Base-by-base conservation (phyloP, 306 rosid species). In the Quillaja saponaria region DNA sequence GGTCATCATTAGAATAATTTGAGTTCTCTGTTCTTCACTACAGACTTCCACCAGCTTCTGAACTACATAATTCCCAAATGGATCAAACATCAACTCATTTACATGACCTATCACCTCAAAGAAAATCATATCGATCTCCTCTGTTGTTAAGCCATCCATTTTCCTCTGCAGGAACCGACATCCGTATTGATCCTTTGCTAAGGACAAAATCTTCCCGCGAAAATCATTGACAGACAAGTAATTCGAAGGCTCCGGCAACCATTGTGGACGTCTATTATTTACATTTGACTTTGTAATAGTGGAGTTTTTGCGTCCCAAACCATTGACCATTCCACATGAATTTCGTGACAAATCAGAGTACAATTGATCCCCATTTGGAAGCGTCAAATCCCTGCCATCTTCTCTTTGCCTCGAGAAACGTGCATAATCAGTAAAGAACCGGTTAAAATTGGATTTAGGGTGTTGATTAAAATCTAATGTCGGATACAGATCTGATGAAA, bases 41-140 rank as follows among this genome's bases (percentile, higher is more conserved):
- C 86, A 81, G 0, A 79, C 63, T 48, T 71, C 85, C 6, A 83
- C 58, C 63, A 85, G 75, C 58, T 70, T 83, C 69, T 81, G 86
- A 57, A 81, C 49, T n/a, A 85, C 88, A 34, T 79, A 68, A 31
- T 73, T 83, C 12, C 90, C 96, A 38, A 41, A 71, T 1, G 78
- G 77, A 41, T 85, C 74, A 13, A 72, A 2, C 82, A 81, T 77
- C 60, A 88, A 63, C 34, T 65, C 67, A 15, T 25, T 13, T 8
- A 81, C 63, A 35, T 79, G 46, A 13, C 59, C 58, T 0, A 81
- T 59, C 58, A 85, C 53, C 77, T 81, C 88, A 0, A 3, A 3
- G 54, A 79, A 77, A 3, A 83, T 51, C 6, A 39, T 7, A 13
- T 61, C 64, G 17, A 76, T 34, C 13, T 66, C 68, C 25, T 69